Base-by-base conservation (phyloP, 257 asterid genomes). In the Solanum sejunctum region DNA sequence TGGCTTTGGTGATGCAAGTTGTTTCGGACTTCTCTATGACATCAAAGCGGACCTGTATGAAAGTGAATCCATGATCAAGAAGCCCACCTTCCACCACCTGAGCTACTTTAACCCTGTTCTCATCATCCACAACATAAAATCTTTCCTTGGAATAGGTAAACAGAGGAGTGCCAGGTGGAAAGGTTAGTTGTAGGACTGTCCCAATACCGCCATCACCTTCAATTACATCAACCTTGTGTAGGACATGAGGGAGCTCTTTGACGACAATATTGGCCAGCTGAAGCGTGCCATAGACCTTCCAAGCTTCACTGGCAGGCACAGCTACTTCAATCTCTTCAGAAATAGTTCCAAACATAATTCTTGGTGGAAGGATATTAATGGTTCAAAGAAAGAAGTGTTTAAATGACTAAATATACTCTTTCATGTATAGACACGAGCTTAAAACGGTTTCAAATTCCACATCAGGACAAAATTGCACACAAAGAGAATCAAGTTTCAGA, bases 201-300 rank as follows among this genome's bases (percentile, higher is more conserved):
- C 96, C 97, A 28, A 49, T 89, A 43, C 90, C 83, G 3, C 97
- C 98, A 73, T 91, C 92, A 12, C 97, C 97, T 83, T 92, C 85
- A 1, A 91, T 57, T 17, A 92, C 55, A 12, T 91, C 92, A 45
- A 91, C 56, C 67, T 81, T 88, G 79, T 85, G 83, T 55, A 94
- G 8, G 12, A 89, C 32, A 18, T 84, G 84, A 28, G 91, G 91
- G 8, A 93, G 90, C 39, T 86, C 87, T 56, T 86, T 82, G 23
- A 28, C 54, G 1, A 84, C 86, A 78, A 91, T 3, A 7, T 88
- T 36, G 39, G 92, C 86, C 0, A 91, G 89, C 55, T 83, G 80
- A 58, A 93, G 92, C 8, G 85, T 67, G 83, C 94, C 85, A 87
- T 89, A 93, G 23, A 92, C 73, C 73, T 92, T 91, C 98, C 96